Base-by-base conservation (phyloP, 2,329 filamentous ascomycete species). In the Truncatella angustata region DNA sequence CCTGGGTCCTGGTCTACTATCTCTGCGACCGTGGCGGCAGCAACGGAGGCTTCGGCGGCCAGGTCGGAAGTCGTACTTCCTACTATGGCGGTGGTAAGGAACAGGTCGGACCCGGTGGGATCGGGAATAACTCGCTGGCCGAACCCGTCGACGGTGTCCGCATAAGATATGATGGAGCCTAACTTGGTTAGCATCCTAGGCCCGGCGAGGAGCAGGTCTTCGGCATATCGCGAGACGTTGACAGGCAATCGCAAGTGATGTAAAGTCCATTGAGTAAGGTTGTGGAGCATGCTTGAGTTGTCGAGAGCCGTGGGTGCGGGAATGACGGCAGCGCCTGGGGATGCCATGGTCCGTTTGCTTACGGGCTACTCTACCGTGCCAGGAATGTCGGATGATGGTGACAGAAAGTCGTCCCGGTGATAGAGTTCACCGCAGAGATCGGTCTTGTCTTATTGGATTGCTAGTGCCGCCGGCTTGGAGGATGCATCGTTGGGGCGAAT, bases 191-290 rank as follows among this genome's bases (percentile, higher is more conserved):
- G 78, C 64, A 91, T 84, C 53, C 88, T 79, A 46, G 88, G 88
- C 4, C 88, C 80, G 16, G 82, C 86, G 68, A 83, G 77, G 57
- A 90, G 77, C 44, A 92, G 72, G 62, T 90, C 86, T 66, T 82
- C 84, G 43, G 81, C 75, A 67, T 82, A 79, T 58, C 78, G 77
- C 39, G 81, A 79, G 54, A 82, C 72, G 67, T 84, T 83, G 54
- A 80, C 75, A 53, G 73, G 73, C 49, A 67, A 62, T 16, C 65
- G 62, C 10, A 75, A 58, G 20, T 71, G 71, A 55, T 76, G 73
- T 4, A 66, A 67, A 2, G 77, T 77, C 81, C 82, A 84, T 51
- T 71, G 67, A 18, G 79, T 78, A 59, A 84, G 65, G 59, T 82
- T 81, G 57, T 76, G 72, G 79, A 79, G 82, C 30, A 66, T 61